Conservation (phyloP, 2,329 filamentous ascomycete genomes). For the Fusarium virguliforme region DNA sequence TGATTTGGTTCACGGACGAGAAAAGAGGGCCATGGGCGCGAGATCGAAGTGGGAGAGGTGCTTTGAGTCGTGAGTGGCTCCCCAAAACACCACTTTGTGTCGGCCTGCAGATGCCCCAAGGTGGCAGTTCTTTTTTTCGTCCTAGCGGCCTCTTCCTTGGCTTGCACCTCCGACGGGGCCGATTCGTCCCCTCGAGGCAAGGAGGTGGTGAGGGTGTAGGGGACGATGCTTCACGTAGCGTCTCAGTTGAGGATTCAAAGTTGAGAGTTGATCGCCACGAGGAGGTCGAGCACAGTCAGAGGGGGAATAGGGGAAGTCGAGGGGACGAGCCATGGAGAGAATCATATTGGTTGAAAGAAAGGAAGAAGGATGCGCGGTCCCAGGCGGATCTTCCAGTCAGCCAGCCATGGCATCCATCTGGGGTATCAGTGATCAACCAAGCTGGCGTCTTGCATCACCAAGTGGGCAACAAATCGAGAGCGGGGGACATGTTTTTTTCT, state of each 20-base stretch:
- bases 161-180: conserved; percentile 33
- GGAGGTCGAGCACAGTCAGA: neutral
- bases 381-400: conserved; percentile 27
- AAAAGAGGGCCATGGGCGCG: conserved; percentile 38
- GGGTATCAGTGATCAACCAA: conserved; percentile 10
- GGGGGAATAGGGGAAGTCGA: conserved; percentile 4
- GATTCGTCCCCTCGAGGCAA: conserved; percentile 38
- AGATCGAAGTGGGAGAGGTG: conserved; percentile 36
- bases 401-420: conserved; percentile 26
- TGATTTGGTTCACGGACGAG: conserved; percentile 45
- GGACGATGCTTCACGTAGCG: conserved; percentile 35
- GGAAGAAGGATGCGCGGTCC: conserved; percentile 2
- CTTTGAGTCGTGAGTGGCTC: conserved; percentile 47
- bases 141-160: conserved; percentile 40
- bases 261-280: conserved; percentile 19
- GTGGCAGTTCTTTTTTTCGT: conserved; percentile 40
- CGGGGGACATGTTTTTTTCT: conserved; percentile 24
- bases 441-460: conserved; percentile 38
- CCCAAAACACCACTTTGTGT: conserved; percentile 34
- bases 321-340: neutral
- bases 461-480: conserved; percentile 25
- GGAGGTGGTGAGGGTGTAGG: conserved; percentile 29
- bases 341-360: neutral
- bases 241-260: conserved; percentile 18
- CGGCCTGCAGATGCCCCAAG: conserved; percentile 42